Evolutionary conservation across 805 yeast genomes (phyloP).

Genomic region (Geotrichum ghanense): DNA sequence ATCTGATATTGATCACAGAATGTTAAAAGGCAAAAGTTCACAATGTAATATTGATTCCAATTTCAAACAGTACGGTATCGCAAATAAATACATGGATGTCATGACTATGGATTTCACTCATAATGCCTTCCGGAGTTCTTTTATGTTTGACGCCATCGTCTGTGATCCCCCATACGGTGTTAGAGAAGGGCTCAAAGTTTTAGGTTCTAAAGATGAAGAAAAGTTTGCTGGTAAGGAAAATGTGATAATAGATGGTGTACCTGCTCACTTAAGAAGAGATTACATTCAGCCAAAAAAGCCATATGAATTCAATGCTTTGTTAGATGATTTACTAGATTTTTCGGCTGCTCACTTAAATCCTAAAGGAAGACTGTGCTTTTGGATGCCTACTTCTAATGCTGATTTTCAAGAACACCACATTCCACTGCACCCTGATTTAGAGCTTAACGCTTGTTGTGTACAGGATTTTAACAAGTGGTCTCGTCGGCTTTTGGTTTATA

Average conservation of each 20-base stretch:
- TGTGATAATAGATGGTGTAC: constrained; percentile 64
- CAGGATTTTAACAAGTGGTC: constrained; percentile 94
- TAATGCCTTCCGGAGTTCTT: constrained; percentile 55
- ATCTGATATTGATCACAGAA: constrained; percentile 81
- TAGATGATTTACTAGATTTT: constrained; percentile 69
- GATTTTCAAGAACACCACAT: constrained; percentile 52
- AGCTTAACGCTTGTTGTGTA: constrained; percentile 60
- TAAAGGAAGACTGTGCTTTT: constrained; percentile 76
- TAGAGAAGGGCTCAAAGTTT: constrained; percentile 85
- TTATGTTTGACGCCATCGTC: constrained; percentile 66
- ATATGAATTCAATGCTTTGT: constrained; percentile 61
- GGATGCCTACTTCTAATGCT: constrained; percentile 97
- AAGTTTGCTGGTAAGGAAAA: constrained; percentile 60
- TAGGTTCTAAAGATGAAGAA: constrained; percentile 69
- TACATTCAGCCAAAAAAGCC: constrained; percentile 91
- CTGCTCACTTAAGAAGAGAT: constrained; percentile 66
- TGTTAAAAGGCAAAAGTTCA: constrained; percentile 57
- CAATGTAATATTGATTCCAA: constrained; percentile 46
- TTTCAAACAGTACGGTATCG: constrained; percentile 61
- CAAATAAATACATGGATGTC: constrained; percentile 53
- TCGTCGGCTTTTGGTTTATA: constrained; percentile 71
- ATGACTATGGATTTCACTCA: constrained; percentile 93
- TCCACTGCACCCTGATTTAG: constrained; percentile 68
- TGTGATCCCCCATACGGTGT: constrained; percentile 99
- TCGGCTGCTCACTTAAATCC: constrained; percentile 60